Conservation (phyloP, 2,329 filamentous ascomycete genomes). For the Penicillium verrucosum region DNA sequence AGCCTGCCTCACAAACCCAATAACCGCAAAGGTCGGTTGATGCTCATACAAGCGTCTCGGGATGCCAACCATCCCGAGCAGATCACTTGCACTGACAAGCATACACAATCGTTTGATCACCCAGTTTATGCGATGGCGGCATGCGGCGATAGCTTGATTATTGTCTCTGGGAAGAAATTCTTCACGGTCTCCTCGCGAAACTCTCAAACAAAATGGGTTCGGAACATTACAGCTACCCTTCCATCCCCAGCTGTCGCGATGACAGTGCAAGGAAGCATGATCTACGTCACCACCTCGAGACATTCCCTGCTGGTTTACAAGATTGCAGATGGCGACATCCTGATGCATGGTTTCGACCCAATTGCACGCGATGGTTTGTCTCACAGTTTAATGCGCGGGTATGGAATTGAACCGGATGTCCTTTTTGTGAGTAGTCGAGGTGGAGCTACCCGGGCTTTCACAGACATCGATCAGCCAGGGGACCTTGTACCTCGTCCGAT, state of each 20-base stretch:
- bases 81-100: constrained; percentile 36
- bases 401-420: constrained; percentile 43
- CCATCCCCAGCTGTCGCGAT: constrained; percentile 52
- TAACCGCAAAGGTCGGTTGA: constrained; percentile 32
- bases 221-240: constrained; percentile 39
- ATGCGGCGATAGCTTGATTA: constrained; percentile 46
- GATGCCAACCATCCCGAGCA: constrained; percentile 23
- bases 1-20: constrained; percentile 22
- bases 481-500: constrained; percentile 32
- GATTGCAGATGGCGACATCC: constrained; percentile 36
- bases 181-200: constrained; percentile 45
- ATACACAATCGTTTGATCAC: constrained; percentile 34
- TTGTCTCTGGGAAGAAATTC: constrained; percentile 45
- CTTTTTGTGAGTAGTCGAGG: constrained; percentile 52
- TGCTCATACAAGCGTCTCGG: constrained; percentile 38
- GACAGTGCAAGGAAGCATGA: constrained; percentile 44
- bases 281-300: constrained; percentile 54
- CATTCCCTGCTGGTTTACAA: constrained; percentile 54
- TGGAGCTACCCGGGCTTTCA: constrained; percentile 48
- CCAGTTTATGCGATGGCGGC: constrained; percentile 56
- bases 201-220: constrained; percentile 42
- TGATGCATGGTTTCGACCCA: constrained; percentile 35
- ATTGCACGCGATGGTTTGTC: constrained; percentile 33
- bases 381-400: constrained; percentile 28
- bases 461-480: constrained; percentile 21